Evolutionary conservation across 164 flowering plant species (phyloP), one percentile per base, ranked within the genome.

Genomic region (Stephania yunnanensis): DNA sequence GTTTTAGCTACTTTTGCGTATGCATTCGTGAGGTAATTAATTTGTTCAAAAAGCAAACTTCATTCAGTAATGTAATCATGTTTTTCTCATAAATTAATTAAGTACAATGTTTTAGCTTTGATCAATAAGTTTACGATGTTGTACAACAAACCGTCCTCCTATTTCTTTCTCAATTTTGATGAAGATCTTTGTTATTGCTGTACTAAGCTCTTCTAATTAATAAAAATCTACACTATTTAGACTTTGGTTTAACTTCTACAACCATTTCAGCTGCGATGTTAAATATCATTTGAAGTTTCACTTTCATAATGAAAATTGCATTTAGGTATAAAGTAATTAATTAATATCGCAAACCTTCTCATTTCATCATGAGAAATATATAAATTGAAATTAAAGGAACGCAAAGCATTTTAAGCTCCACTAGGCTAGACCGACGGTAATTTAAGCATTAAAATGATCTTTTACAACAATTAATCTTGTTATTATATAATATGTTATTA

Each of bases 221-320:
- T 73, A 84, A 77, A 12, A 84, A 81, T 72, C 58, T 84, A n/a
- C 83, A 74, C 76, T 87, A 80, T 77, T 66, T 68, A 31, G 89
- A 87, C 44, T 68, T 84, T 4, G 55, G 45, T 2, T 83, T 80
- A 72, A 81, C 84, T 73, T 79, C 89, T n/a, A 66, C 89, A 17
- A 85, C 86, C 4, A 87, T 84, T 69, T 82, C 84, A n/a, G 53
- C 79, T 78, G 86, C 85, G 45, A 44, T 85, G 77, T 71, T 81
- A 44, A 83, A 83, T 74, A 74, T 84, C 46, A 75, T 79, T 50
- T 88, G 86, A 8, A 74, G 81, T 48, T 64, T 85, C 44, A 87
- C 88, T 7, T 85, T 87, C 75, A 64, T 83, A 30, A 5, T 85
- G 45, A 85, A 88, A 10, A 73, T 84, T 75, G 7, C 83, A 5